These are phyloP conservation scores for Elsinoe arachidis DNA, from an alignment of 2,329 filamentous ascomycete genomes.

Conservation along the genomic window DNA sequence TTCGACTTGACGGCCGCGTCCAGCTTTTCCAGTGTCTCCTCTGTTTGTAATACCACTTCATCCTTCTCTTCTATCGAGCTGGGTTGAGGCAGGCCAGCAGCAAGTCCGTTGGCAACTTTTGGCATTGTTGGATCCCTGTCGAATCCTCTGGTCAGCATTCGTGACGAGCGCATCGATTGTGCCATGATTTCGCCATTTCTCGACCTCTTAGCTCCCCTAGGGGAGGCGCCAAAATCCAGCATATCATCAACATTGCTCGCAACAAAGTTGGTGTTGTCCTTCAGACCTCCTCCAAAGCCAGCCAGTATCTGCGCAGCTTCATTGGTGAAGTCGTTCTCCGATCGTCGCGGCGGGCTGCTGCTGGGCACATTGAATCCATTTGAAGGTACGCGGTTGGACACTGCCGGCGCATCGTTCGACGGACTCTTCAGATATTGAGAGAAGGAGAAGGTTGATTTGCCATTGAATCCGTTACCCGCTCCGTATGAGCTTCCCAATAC, in stretches of 20 bases:
- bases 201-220: conserved; percentile 31
- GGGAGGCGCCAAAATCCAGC: conserved; percentile 20
- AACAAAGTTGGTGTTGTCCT: conserved; percentile 16
- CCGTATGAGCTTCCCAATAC: conserved; percentile 27
- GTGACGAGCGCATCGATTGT: conserved; percentile 14
- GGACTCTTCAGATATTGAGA: conserved; percentile 10
- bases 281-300: conserved; percentile 30
- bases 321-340: conserved; percentile 24
- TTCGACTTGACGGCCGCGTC: conserved; percentile 26
- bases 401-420: neutral
- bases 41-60: conserved; percentile 65
- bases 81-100: conserved; percentile 46
- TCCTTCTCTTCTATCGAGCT: conserved; percentile 56
- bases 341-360: conserved; percentile 28
- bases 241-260: conserved; percentile 6
- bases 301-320: conserved; percentile 1
- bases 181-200: conserved; percentile 27
- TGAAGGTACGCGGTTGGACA: conserved; percentile 3
- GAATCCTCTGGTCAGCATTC: conserved; percentile 9
- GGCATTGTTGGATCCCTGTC: conserved; percentile 40
- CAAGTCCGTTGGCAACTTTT: conserved; percentile 63
- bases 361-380: conserved; percentile 28
- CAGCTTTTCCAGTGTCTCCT: conserved; percentile 51
- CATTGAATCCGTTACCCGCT: conserved; percentile 11
- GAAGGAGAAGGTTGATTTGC: conserved; percentile 12